Conservation (phyloP, 495 filamentous ascomycete genomes). For the Penicillium pancosmium region DNA sequence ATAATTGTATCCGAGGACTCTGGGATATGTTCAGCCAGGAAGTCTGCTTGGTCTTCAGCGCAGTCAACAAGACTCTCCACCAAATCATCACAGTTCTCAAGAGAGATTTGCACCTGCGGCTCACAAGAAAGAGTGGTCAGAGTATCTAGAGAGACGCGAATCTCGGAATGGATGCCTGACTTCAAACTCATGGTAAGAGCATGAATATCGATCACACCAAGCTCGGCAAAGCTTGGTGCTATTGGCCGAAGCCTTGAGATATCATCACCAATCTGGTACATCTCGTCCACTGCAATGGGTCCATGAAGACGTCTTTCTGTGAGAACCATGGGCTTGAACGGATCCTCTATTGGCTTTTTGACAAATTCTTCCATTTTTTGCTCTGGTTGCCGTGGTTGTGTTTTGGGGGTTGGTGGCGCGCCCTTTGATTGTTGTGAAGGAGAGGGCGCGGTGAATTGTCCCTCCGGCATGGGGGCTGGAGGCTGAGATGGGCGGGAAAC, state of each 20-base stretch:
- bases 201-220: conserved; percentile 87
- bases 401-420: conserved; percentile 41
- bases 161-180: conserved; percentile 85
- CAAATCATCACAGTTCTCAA: conserved; percentile 83
- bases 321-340: conserved; percentile 61
- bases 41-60: conserved; percentile 81
- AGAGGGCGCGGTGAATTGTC: conserved; percentile 37
- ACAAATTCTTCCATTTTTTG: conserved; percentile 51
- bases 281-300: conserved; percentile 63
- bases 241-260: conserved; percentile 67
- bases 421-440: conserved; percentile 41
- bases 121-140: conserved; percentile 73
- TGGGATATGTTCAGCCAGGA: conserved; percentile 74
- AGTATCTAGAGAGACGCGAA: conserved; percentile 84
- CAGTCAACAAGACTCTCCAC: conserved; percentile 88
- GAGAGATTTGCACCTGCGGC: conserved; percentile 58
- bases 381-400: conserved; percentile 45
- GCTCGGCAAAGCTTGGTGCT: conserved; percentile 72
- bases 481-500: conserved; percentile 44
- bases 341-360: conserved; percentile 46
- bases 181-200: conserved; percentile 92
- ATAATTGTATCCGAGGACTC: conserved; percentile 84
- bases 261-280: conserved; percentile 63
- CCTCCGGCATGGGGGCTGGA: conserved; percentile 36
- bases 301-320: conserved; percentile 61